phyloP scores from a whole-genome alignment of 2,329 filamentous ascomycete species.

The Ascochyta fabae region DNA sequence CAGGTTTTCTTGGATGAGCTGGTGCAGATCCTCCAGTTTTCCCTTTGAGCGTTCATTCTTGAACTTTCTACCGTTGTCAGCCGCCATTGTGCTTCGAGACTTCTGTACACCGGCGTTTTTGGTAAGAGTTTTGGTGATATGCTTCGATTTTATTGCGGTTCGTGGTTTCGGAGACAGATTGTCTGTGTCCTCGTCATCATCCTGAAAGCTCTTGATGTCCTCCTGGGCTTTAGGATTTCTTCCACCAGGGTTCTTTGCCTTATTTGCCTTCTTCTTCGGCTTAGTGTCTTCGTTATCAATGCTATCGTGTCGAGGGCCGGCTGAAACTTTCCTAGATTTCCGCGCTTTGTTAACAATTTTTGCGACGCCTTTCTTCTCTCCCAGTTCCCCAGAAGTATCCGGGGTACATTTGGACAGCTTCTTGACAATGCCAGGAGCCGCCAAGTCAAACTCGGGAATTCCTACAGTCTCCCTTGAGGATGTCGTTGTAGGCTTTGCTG shows the following conservation, averaged over 20 bases:
- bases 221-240: not conserved
- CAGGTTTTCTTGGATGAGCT: not conserved
- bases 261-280: not conserved
- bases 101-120: not conserved
- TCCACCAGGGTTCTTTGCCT: not conserved
- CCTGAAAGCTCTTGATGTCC: not conserved
- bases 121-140: no score
- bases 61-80: not conserved
- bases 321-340: not conserved
- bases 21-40: not conserved
- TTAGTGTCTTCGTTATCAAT: not conserved
- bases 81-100: not conserved
- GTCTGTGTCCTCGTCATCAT: not conserved
- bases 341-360: not conserved
- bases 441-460: not conserved
- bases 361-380: not conserved
- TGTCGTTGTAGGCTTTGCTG: not conserved
- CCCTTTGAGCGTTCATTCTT: not conserved
- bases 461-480: not conserved
- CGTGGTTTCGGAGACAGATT: not conserved
- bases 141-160: no score
- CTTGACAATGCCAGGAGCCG: not conserved
- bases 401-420: not conserved
- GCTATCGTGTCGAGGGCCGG: not conserved
- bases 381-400: not conserved